Conservation (phyloP, 352 stramenopile genomes). For the Pythium aquatile region DNA sequence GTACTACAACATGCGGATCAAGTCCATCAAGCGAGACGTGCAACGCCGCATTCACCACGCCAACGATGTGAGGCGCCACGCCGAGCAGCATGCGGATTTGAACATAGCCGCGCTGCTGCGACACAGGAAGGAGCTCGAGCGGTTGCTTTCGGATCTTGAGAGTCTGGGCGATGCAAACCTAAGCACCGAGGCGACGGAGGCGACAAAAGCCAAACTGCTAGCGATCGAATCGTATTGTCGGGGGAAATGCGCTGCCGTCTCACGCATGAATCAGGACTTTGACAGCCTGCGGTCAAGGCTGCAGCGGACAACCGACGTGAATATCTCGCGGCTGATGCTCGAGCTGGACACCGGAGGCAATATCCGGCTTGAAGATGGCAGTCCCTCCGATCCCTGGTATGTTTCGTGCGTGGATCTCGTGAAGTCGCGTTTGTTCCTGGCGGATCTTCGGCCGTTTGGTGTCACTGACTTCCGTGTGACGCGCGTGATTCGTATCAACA, state of each 20-base stretch:
- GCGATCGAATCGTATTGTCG: slow-evolving; percentile 39
- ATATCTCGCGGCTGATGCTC: slow-evolving; percentile 78
- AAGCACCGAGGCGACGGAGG: not conserved
- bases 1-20: slow-evolving; percentile 95
- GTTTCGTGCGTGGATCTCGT: slow-evolving; percentile 82
- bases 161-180: not conserved
- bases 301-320: slow-evolving; percentile 60
- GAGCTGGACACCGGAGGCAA: slow-evolving; percentile 92
- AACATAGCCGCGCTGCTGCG: slow-evolving; percentile 42
- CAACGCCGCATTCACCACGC: slow-evolving; percentile 49
- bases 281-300: slow-evolving; percentile 45
- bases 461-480: slow-evolving; percentile 70
- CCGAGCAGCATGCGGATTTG: slow-evolving; percentile 48
- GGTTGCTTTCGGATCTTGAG: slow-evolving; percentile 27
- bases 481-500: slow-evolving; percentile 88
- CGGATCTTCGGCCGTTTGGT: slow-evolving; percentile 54
- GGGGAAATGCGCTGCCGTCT: slow-evolving; percentile 38
- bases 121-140: slow-evolving; percentile 73
- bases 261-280: slow-evolving; percentile 64
- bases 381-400: slow-evolving; percentile 79
- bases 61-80: slow-evolving; percentile 41
- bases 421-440: slow-evolving; percentile 58
- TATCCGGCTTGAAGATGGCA: slow-evolving; percentile 89
- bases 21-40: slow-evolving; percentile 85
- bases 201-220: slow-evolving; percentile 33